These are phyloP conservation scores for Periconia digitata DNA, from an alignment of 2,329 filamentous ascomycete genomes.

Conservation along the genomic window DNA sequence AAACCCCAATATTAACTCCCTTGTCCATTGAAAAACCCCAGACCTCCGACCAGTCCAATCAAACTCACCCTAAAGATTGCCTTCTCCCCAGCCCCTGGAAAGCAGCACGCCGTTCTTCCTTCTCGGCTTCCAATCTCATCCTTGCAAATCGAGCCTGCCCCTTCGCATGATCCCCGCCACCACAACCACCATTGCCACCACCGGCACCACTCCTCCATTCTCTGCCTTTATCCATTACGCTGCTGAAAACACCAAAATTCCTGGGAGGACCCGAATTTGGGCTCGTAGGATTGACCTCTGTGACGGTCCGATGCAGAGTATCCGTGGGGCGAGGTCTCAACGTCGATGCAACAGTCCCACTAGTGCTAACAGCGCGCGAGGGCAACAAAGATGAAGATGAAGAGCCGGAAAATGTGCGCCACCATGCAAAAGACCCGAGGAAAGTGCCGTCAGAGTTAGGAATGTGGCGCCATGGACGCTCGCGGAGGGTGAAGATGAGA, in stretches of 20 bases:
- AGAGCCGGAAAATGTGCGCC: constrained; percentile 3
- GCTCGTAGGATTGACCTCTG: constrained; percentile 5
- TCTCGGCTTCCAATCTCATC: constrained; percentile 43
- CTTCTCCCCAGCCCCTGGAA: constrained; percentile 1
- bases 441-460: constrained; percentile 47
- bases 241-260: not conserved
- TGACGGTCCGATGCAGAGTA: not conserved
- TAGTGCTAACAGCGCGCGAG: not conserved
- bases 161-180: constrained; percentile 26
- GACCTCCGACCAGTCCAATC: too few species aligned
- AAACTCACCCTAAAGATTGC: not conserved
- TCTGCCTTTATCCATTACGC: constrained; percentile 2
- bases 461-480: constrained; percentile 70
- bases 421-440: constrained; percentile 36
- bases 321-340: not conserved
- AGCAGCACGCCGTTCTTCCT: constrained; percentile 25
- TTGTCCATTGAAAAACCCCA: too few species aligned
- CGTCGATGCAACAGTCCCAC: not conserved
- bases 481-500: constrained; percentile 66
- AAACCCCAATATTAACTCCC: too few species aligned
- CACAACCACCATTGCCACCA: too few species aligned
- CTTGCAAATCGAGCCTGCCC: constrained; percentile 40
- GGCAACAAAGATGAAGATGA: too few species aligned
- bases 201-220: constrained; percentile 18
- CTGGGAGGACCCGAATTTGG: not conserved